Percentiles rank a stretch among this genome's conserved stretches.
Conservation (phyloP, 192 early-diverging fungal genomes). For the Coemansia sp. region DNA sequence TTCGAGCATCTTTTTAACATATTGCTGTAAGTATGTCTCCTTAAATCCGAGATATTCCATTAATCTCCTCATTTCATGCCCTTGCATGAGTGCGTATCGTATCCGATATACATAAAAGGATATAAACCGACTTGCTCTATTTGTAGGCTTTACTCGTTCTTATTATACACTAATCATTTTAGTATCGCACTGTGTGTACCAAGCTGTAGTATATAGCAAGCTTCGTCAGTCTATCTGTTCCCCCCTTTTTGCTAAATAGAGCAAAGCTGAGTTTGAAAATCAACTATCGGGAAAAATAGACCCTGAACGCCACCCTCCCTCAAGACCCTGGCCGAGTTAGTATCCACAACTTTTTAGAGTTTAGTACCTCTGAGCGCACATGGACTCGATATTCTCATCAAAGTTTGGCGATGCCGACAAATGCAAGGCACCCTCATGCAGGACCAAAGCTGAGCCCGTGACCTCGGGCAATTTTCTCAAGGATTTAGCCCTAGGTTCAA, state of each 20-base stretch:
- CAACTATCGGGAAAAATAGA: not conserved
- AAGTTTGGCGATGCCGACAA: not conserved
- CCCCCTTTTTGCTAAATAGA: no score
- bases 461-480: not conserved
- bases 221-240: not conserved
- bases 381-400: not conserved
- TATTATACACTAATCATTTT: not conserved
- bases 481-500: slow-evolving; percentile 18
- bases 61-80: not conserved
- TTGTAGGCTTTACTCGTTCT: not conserved
- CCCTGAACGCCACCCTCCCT: not conserved
- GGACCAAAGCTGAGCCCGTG: slow-evolving; percentile 17
- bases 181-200: no score
- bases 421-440: slow-evolving; percentile 4
- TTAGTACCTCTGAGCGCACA: not conserved
- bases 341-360: not conserved
- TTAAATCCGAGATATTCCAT: not conserved
- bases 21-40: not conserved
- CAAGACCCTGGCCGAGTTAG: not conserved
- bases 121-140: no score
- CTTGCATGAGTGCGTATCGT: not conserved
- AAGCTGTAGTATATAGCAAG: not conserved
- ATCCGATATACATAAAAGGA: not conserved
- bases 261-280: no score
- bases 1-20: not conserved